Conservation (phyloP, 108 stramenopile genomes). For the Nitzschia sp. region DNA sequence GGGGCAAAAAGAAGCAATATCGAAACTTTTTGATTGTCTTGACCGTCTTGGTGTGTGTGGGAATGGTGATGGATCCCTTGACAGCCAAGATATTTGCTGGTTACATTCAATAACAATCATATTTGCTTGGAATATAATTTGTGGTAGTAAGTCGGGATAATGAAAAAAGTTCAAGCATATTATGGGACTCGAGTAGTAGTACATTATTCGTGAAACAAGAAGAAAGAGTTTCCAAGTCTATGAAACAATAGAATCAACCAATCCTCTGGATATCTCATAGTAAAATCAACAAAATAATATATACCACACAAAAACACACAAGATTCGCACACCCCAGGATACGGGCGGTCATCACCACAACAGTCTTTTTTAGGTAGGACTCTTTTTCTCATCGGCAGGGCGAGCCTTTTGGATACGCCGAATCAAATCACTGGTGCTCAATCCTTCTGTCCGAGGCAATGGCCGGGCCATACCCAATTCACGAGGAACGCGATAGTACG, state of each 20-base stretch:
- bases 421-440: conserved; percentile 84
- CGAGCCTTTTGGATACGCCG: conserved; percentile 69
- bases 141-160: background rate
- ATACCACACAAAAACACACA: no score
- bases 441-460: conserved; percentile 70
- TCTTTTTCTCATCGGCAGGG: conserved; percentile 67
- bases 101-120: conserved; percentile 23
- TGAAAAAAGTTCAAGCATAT: no score
- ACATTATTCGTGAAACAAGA: no score
- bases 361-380: conserved; percentile 45
- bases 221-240: no score
- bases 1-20: conserved; percentile 21
- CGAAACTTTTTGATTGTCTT: conserved; percentile 9
- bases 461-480: conserved; percentile 83
- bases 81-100: conserved; percentile 40
- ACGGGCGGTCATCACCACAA: no score
- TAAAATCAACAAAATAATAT: no score
- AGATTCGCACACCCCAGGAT: no score
- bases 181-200: no score
- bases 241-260: no score
- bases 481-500: conserved; percentile 74
- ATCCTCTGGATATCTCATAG: no score
- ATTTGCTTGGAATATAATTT: background rate
- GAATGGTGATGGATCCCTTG: conserved; percentile 17
- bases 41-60: background rate